phyloP scores from a whole-genome alignment of 1,284 basidiomycete genomes.

The Cutaneotrichosporon sp. region DNA sequence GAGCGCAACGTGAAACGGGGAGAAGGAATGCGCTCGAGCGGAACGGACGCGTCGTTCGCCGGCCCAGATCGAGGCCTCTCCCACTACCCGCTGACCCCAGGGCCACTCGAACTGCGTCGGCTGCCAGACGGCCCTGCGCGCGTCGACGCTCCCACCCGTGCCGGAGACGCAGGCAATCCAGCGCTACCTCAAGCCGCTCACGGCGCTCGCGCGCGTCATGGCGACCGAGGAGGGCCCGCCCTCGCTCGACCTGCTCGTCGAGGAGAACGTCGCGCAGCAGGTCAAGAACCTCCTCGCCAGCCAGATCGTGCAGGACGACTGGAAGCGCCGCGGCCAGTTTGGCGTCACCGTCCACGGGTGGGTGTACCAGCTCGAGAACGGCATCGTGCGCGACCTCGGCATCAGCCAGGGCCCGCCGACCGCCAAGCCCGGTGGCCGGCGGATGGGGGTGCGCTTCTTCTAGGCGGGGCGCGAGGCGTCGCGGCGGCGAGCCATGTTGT shows the following conservation, averaged over 20 bases:
- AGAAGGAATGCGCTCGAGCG: neutral
- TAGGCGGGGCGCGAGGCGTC: neutral
- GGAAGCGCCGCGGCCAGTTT: conserved; percentile 42
- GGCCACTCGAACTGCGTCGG: conserved; percentile 53
- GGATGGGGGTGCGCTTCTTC: conserved; percentile 16
- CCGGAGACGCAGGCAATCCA: conserved; percentile 45
- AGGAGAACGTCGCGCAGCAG: conserved; percentile 47
- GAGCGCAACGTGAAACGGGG: neutral
- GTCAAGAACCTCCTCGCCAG: conserved; percentile 45
- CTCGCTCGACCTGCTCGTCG: conserved; percentile 44
- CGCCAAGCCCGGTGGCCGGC: conserved; percentile 20
- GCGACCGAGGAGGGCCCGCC: conserved; percentile 42
- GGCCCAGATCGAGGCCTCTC: neutral
- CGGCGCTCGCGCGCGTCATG: conserved; percentile 39
- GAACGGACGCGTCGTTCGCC: no score
- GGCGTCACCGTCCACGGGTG: conserved; percentile 51
- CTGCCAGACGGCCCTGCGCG: conserved; percentile 47
- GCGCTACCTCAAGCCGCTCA: conserved; percentile 44
- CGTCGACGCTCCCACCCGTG: conserved; percentile 37
- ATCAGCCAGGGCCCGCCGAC: conserved; percentile 47
- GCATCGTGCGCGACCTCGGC: conserved; percentile 47
- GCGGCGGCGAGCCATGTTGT: neutral
- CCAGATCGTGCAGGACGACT: conserved; percentile 44
- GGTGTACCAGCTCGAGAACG: conserved; percentile 53
- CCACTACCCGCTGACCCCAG: conserved; percentile 20